A percentile compares a stretch with the other conserved stretches of the same genome.
phyloP scores from a whole-genome alignment of 169 alveolate genomes.

The Babesia ovata region DNA sequence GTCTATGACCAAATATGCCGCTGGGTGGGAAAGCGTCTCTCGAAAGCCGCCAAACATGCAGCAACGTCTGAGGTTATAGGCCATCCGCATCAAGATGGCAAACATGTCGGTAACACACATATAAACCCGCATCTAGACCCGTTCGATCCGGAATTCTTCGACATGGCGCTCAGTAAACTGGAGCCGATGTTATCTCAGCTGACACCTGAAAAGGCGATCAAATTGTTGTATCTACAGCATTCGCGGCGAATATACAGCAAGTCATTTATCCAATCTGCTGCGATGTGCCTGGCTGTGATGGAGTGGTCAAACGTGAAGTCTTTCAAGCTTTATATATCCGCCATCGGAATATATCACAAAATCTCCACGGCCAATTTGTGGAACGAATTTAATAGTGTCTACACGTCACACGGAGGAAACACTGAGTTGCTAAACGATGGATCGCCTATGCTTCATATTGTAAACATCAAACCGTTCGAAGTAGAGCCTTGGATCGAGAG shows the following conservation, averaged over 20 bases:
- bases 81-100: neutral
- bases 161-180: conserved; percentile 8
- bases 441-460: neutral
- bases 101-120: neutral
- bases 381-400: neutral
- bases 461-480: neutral
- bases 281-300: neutral
- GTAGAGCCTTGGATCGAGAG: neutral
- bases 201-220: conserved; percentile 42
- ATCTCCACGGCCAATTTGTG: neutral
- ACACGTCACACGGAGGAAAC: neutral
- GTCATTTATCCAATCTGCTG: conserved; percentile 14
- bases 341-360: conserved; percentile 9
- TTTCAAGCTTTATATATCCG: neutral
- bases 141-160: conserved; percentile 21
- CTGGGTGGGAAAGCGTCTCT: conserved; percentile 35
- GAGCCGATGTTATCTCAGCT: conserved; percentile 28
- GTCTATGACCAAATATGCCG: conserved; percentile 61
- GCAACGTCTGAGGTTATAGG: neutral
- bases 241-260: conserved; percentile 16
- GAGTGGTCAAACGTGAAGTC: neutral
- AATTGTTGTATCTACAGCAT: conserved; percentile 37
- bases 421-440: neutral
- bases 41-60: neutral
- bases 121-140: neutral